Percentiles rank a stretch among this genome's conserved stretches.
These are phyloP conservation scores for Pseudogymnoascus sp. DNA, from an alignment of 2,329 filamentous ascomycete species.

Conservation along the genomic window DNA sequence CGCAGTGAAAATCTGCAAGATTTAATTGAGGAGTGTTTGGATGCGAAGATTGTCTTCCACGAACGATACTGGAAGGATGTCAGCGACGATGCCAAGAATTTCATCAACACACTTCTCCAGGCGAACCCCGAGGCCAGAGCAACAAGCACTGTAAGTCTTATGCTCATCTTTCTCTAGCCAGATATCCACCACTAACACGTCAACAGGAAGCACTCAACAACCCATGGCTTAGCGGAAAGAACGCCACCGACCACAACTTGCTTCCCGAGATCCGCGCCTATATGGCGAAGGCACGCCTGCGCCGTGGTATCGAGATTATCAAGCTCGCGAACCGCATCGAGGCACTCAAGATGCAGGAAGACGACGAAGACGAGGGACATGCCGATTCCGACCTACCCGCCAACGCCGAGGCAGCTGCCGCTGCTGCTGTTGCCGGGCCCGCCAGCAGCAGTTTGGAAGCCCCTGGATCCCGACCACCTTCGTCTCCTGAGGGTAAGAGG, in stretches of 20 bases:
- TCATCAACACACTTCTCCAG: conserved; percentile 76
- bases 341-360: conserved; percentile 85
- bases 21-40: conserved; percentile 88
- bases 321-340: conserved; percentile 95
- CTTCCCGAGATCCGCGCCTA: conserved; percentile 93
- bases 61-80: conserved; percentile 98
- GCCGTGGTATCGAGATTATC: conserved; percentile 90
- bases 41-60: conserved; percentile 82
- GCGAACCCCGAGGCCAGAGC: conserved; percentile 69
- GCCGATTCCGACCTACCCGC: conserved; percentile 54
- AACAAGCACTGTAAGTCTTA: conserved; percentile 60
- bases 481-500: conserved; percentile 30
- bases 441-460: conserved; percentile 13
- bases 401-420: conserved; percentile 48
- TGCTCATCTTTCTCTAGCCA: not conserved
- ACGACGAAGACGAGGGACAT: conserved; percentile 71
- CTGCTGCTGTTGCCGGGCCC: conserved; percentile 28
- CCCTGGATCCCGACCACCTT: conserved; percentile 6
- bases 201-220: conserved; percentile 68
- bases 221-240: conserved; percentile 84
- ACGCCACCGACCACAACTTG: conserved; percentile 91
- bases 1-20: conserved; percentile 88
- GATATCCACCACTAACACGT: conserved; percentile 15
- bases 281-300: conserved; percentile 83
- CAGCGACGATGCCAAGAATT: conserved; percentile 88